Base-by-base conservation (phyloP, 108 stramenopile species). In the Conticribra weissflogii region DNA sequence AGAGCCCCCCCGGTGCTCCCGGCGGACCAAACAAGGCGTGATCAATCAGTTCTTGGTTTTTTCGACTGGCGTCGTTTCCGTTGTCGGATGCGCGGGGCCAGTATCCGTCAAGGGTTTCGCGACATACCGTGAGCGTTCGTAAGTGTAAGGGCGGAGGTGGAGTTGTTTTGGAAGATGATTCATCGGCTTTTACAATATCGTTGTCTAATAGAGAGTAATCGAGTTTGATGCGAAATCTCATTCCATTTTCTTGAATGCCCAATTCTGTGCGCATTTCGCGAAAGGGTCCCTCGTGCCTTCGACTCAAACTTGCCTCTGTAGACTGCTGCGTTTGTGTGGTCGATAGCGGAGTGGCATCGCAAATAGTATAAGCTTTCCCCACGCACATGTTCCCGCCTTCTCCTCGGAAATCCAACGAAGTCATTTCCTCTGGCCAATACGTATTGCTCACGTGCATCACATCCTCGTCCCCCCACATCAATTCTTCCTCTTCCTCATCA, bases 321-420 rank as follows among this genome's bases (percentile, higher is more conserved):
- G 18, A 32, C 17, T 48, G 12, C 4, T 19, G n/a, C 44, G n/a
- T n/a, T n/a, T n/a, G n/a, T n/a, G n/a, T n/a, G n/a, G n/a, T n/a
- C n/a, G n/a, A n/a, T 41, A 92, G 30, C 17, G 84, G 81, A 22
- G 77, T 36, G 0, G 79, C 83, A 49, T 79, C 82, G 47, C 88
- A 86, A 33, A 90, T 84, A 1, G 92, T 92, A 54, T 90, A 93
- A 8, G 83, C 90, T 61, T 88, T 90, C 4, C 90, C 91, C 19
- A 93, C 92, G 63, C 86, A 87, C 95, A 96, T 96, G 79, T 72
- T 92, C 25, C 95, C 95, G 48, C 88, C 88, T 4, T 75, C 71
- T 30, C 95, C 95, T 36, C 95, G 82, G 81, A 96, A 96, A 69
- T 96, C 95, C 19, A 69, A 49, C 16, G 81, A 44, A 19, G 16